phyloP scores from a whole-genome alignment of 2,329 filamentous ascomycete species.

The Penicillium sp. region DNA sequence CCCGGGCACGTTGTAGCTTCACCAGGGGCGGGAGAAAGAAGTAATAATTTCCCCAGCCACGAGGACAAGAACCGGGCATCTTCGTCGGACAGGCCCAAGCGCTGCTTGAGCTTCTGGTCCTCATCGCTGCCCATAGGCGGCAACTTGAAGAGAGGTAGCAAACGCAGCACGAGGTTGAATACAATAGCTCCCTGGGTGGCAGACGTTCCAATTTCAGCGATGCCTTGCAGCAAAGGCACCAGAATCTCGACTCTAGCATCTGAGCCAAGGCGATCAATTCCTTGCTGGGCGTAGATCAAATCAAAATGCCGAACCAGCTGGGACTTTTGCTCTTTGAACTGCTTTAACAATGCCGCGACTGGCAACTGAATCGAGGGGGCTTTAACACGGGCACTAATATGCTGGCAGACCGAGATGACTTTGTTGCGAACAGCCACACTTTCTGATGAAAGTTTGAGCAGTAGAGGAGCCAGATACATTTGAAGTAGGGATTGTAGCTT shows the following conservation, averaged over 20 bases:
- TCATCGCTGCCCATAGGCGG: conserved; percentile 74
- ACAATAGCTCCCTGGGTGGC: conserved; percentile 57
- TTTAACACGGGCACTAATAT: conserved; percentile 62
- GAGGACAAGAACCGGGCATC: conserved; percentile 70
- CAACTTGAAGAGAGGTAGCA: conserved; percentile 62
- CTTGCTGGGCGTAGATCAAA: conserved; percentile 82
- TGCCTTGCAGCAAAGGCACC: conserved; percentile 63
- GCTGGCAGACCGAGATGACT: conserved; percentile 65
- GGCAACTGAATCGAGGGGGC: conserved; percentile 67
- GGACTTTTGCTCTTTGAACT: conserved; percentile 75
- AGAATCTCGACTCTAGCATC: conserved; percentile 66
- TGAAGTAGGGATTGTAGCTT: conserved; percentile 75
- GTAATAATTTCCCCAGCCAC: conserved; percentile 71
- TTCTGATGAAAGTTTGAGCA: conserved; percentile 81
- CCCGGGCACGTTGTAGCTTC: conserved; percentile 51
- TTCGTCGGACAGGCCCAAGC: conserved; percentile 61
- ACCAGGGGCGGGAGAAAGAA: conserved; percentile 54
- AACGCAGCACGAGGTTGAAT: conserved; percentile 75
- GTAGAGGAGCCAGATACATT: conserved; percentile 71
- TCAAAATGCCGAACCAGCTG: conserved; percentile 81
- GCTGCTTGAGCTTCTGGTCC: conserved; percentile 62
- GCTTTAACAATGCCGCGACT: conserved; percentile 74
- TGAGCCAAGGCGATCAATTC: conserved; percentile 57
- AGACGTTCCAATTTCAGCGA: conserved; percentile 55
- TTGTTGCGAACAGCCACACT: conserved; percentile 75